A percentile compares a stretch with the other conserved stretches of the same genome.
phyloP scores from a whole-genome alignment of 1,284 basidiomycete species.

The Phlebopus sp. region DNA sequence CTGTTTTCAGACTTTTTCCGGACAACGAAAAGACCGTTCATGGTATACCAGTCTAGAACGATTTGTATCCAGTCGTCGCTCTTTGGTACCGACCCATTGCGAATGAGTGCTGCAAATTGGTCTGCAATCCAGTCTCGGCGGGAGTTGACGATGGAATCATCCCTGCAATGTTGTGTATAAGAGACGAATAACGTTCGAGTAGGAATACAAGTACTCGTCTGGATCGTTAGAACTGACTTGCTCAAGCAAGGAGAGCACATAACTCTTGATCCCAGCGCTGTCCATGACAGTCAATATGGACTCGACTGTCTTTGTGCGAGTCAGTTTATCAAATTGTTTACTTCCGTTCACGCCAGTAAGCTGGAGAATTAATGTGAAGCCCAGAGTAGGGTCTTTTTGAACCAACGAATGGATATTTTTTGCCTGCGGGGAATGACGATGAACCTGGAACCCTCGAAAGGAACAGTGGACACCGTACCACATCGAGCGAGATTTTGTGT shows the following conservation, averaged over 20 bases:
- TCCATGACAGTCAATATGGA: conserved; percentile 79
- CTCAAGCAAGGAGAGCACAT: conserved; percentile 70
- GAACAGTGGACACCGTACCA: conserved; percentile 46
- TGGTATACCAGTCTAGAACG: conserved; percentile 79
- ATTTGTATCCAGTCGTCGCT: conserved; percentile 74
- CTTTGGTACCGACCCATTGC: conserved; percentile 81
- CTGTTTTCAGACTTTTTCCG: conserved; percentile 76
- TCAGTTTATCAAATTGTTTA: conserved; percentile 88
- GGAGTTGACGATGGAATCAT: conserved; percentile 47
- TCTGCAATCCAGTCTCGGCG: conserved; percentile 83
- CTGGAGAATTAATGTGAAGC: conserved; percentile 84
- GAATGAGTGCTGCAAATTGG: conserved; percentile 77
- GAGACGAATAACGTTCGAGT: conserved; percentile 3
- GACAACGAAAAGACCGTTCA: conserved; percentile 81
- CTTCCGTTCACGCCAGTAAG: conserved; percentile 85
- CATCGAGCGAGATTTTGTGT: conserved; percentile 83
- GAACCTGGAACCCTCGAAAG: not conserved
- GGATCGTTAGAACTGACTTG: conserved; percentile 52
- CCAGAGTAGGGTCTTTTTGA: conserved; percentile 74
- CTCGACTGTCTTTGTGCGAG: conserved; percentile 92
- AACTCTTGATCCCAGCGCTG: conserved; percentile 72
- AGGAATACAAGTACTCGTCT: conserved; percentile 36
- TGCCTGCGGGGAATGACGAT: conserved; percentile 43
- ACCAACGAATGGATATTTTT: conserved; percentile 76
- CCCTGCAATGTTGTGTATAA: conserved; percentile 36